phyloP scores from a whole-genome alignment of 768 basidiomycete species.

The Hypholoma sublateritium region DNA sequence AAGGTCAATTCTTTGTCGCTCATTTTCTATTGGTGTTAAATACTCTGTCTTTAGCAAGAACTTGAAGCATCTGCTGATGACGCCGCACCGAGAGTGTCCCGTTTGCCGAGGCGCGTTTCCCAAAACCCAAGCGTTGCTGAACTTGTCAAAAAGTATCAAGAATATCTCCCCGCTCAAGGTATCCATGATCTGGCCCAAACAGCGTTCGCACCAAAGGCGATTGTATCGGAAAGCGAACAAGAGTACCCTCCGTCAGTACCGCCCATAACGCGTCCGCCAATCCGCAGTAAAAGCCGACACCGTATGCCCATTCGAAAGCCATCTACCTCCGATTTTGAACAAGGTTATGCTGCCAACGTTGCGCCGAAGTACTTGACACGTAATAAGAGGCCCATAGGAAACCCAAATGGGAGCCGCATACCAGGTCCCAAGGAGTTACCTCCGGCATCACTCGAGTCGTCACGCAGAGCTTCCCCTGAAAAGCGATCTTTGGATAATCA shows the following conservation, averaged over 20 bases:
- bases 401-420: constrained; percentile 44
- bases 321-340: constrained; percentile 84
- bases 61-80: constrained; percentile 19
- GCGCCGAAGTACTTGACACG: constrained; percentile 73
- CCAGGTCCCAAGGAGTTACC: constrained; percentile 49
- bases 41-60: not conserved
- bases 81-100: constrained; percentile 43
- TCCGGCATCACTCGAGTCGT: constrained; percentile 58
- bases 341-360: constrained; percentile 90
- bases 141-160: constrained; percentile 79
- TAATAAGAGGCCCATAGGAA: constrained; percentile 43
- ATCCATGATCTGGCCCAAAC: constrained; percentile 72
- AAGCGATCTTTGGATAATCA: constrained; percentile 46
- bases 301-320: constrained; percentile 49
- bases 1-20: constrained; percentile 25
- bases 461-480: constrained; percentile 73
- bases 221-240: constrained; percentile 82
- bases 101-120: constrained; percentile 58
- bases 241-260: constrained; percentile 43
- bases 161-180: constrained; percentile 70
- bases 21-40: too few species aligned
- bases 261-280: constrained; percentile 35
- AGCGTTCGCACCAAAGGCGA: constrained; percentile 57
- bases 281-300: constrained; percentile 52
- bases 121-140: constrained; percentile 78